Percentiles rank a stretch among this genome's conserved stretches.
Conservation (phyloP, 768 basidiomycete genomes). For the Lactifluus pinguis region DNA sequence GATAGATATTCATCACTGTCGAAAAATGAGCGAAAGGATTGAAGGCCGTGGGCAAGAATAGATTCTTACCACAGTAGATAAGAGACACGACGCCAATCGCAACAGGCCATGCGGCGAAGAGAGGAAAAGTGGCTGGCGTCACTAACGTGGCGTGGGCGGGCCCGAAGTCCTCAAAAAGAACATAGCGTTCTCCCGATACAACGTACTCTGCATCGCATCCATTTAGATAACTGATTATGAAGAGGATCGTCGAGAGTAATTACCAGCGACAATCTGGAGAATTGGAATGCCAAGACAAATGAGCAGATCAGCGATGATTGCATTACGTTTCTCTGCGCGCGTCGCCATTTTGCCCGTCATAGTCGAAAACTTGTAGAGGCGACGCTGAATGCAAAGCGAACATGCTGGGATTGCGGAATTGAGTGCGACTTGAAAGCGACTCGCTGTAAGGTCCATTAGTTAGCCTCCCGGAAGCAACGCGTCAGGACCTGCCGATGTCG, state of each 20-base stretch:
- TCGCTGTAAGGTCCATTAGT: slow-evolving; percentile 24
- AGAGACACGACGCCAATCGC: slow-evolving; percentile 23
- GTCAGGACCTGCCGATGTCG: slow-evolving; percentile 39
- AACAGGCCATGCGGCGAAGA: slow-evolving; percentile 26
- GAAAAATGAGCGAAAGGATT: not conserved
- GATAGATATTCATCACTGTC: slow-evolving; percentile 23
- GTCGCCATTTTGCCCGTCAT: slow-evolving; percentile 27
- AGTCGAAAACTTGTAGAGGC: slow-evolving; percentile 37
- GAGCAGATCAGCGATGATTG: slow-evolving; percentile 25
- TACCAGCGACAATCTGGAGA: slow-evolving; percentile 10
- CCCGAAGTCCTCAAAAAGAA: slow-evolving; percentile 41
- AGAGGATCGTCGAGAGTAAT: not conserved
- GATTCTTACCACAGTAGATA: slow-evolving; percentile 31
- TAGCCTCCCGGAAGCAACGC: not conserved
- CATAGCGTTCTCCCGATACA: slow-evolving; percentile 34
- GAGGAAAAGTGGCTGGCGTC: slow-evolving; percentile 23
- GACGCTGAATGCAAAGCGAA: slow-evolving; percentile 40
- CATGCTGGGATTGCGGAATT: slow-evolving; percentile 33
- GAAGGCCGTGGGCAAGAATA: not conserved
- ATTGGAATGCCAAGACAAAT: slow-evolving; percentile 23
- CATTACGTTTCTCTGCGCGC: slow-evolving; percentile 24
- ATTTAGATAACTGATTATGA: not conserved
- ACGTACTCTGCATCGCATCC: slow-evolving; percentile 1
- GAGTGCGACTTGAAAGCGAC: slow-evolving; percentile 29
- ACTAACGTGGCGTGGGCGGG: slow-evolving; percentile 31